A percentile compares a stretch with the other conserved stretches of the same genome.
Conservation (phyloP, 805 yeast species). For the Starmera amethionina region DNA sequence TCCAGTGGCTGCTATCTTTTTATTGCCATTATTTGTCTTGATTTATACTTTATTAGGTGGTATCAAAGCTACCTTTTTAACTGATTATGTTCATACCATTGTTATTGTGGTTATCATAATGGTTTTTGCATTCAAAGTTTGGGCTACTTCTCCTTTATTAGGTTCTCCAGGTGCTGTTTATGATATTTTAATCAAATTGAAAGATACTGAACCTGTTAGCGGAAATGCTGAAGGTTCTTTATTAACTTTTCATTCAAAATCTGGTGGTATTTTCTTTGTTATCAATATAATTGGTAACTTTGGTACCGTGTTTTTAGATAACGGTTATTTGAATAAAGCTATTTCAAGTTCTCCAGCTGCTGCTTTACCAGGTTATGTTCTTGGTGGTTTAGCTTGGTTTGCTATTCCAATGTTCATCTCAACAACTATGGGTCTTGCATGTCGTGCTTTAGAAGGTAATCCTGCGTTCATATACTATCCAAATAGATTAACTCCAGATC, state of each 20-base stretch:
- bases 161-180: constrained; percentile 82
- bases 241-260: constrained; percentile 75
- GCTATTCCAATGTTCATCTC: constrained; percentile 80
- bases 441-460: constrained; percentile 57
- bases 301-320: constrained; percentile 81
- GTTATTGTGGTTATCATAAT: constrained; percentile 68
- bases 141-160: constrained; percentile 53
- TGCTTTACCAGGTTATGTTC: constrained; percentile 77
- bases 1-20: constrained; percentile 70
- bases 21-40: constrained; percentile 74
- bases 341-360: constrained; percentile 79
- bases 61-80: constrained; percentile 69
- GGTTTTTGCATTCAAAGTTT: constrained; percentile 73
- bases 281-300: constrained; percentile 85
- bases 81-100: constrained; percentile 77
- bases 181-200: constrained; percentile 59
- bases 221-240: constrained; percentile 86
- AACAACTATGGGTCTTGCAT: constrained; percentile 82
- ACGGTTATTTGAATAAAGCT: constrained; percentile 85
- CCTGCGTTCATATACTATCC: constrained; percentile 80
- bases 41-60: constrained; percentile 75
- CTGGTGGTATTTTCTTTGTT: constrained; percentile 85
- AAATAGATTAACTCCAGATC: constrained; percentile 47
- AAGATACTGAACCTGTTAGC: constrained; percentile 48
- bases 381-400: constrained; percentile 89